Evolutionary conservation across 1,284 basidiomycete genomes (phyloP).

Genomic region (Cutaneotrichosporon mucoides): DNA sequence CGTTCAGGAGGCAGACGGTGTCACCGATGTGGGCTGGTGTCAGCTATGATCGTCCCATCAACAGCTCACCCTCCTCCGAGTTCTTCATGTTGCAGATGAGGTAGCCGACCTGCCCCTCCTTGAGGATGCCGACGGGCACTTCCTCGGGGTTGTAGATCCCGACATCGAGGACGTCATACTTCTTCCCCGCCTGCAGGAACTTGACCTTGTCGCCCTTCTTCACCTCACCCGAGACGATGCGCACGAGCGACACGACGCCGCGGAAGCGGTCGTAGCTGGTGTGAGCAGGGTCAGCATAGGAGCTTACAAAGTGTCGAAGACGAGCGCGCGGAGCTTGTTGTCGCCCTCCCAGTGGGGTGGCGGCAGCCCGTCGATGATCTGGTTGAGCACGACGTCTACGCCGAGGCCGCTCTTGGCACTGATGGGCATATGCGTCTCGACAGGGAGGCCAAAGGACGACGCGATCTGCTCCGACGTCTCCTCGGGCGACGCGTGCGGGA

Average conservation of each 20-base stretch:
- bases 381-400: slow-evolving; percentile 64
- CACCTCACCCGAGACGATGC: slow-evolving; percentile 59
- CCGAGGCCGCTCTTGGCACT: slow-evolving; percentile 92
- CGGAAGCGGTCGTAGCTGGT: slow-evolving; percentile 89
- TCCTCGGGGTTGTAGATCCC: slow-evolving; percentile 93
- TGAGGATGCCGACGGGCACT: slow-evolving; percentile 62
- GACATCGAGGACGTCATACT: slow-evolving; percentile 86
- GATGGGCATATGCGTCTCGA: slow-evolving; percentile 67
- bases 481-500: slow-evolving; percentile 77
- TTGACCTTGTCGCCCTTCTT: slow-evolving; percentile 80
- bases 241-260: slow-evolving; percentile 90
- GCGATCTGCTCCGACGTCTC: slow-evolving; percentile 74
- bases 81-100: slow-evolving; percentile 96
- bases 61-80: slow-evolving; percentile 74
- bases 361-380: slow-evolving; percentile 78
- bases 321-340: slow-evolving; percentile 70
- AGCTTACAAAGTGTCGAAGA: slow-evolving; percentile 86
- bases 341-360: slow-evolving; percentile 56
- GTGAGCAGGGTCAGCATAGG: neutral
- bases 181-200: slow-evolving; percentile 80
- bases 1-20: slow-evolving; percentile 76
- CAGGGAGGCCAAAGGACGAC: slow-evolving; percentile 72
- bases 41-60: neutral
- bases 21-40: slow-evolving; percentile 60
- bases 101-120: slow-evolving; percentile 81